Conservation (phyloP, 768 basidiomycete genomes). For the Cystofilobasidium ferigula region DNA sequence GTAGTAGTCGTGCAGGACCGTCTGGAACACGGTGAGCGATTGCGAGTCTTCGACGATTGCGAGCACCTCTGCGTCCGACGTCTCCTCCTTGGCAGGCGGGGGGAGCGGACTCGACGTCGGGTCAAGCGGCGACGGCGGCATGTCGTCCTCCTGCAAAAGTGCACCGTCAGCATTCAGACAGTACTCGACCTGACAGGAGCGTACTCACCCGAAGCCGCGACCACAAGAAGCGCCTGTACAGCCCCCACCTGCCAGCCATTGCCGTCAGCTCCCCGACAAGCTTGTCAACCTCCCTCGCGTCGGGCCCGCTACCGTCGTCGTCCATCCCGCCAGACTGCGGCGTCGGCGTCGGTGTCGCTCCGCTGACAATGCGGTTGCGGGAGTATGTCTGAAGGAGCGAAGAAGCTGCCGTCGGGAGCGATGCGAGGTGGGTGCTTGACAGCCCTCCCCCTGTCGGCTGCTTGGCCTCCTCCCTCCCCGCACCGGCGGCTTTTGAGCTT, state of each 20-base stretch:
- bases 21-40: constrained; percentile 48
- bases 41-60: constrained; percentile 33
- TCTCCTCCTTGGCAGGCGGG: neutral
- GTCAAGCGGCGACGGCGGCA: neutral
- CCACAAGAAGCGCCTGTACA: constrained; percentile 77
- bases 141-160: constrained; percentile 7
- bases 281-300: constrained; percentile 85
- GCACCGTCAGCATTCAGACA: neutral
- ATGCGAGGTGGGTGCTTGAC: constrained; percentile 15
- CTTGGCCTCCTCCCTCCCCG: too few species aligned
- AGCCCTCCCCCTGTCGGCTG: neutral
- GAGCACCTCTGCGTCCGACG: constrained; percentile 20
- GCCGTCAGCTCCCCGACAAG: constrained; percentile 75
- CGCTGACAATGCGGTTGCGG: neutral
- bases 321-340: constrained; percentile 19
- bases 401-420: constrained; percentile 14
- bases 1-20: constrained; percentile 63
- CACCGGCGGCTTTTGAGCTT: constrained; percentile 9
- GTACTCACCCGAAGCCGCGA: constrained; percentile 55
- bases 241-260: constrained; percentile 81
- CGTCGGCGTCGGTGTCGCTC: constrained; percentile 6
- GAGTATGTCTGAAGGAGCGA: constrained; percentile 23
- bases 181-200: too few species aligned
- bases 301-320: constrained; percentile 47
- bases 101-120: neutral